A percentile compares a stretch with the other conserved stretches of the same genome.
Evolutionary conservation across 2,329 filamentous ascomycete genomes (phyloP).

Genomic region (Claviceps africana): DNA sequence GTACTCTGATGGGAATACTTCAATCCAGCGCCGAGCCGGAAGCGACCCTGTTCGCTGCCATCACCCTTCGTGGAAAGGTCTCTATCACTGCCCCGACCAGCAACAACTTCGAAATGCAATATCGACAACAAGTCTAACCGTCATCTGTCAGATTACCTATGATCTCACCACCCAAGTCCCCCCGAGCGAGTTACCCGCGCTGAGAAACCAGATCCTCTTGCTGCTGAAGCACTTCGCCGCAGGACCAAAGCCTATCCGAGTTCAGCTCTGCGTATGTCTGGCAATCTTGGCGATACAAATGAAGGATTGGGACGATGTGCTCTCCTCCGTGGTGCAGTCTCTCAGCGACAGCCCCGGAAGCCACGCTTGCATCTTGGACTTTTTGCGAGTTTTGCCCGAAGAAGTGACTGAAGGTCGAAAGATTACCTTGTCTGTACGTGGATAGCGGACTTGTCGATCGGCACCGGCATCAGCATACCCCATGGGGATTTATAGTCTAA

Average conservation of each 20-base stretch:
- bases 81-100: not conserved
- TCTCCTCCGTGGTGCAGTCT: conserved; percentile 64
- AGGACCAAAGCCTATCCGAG: conserved; percentile 71
- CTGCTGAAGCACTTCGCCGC: conserved; percentile 69
- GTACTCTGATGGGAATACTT: conserved; percentile 70
- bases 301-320: conserved; percentile 86
- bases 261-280: conserved; percentile 88
- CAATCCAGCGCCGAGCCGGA: conserved; percentile 70
- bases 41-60: conserved; percentile 88
- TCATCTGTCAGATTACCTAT: conserved; percentile 65
- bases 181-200: conserved; percentile 53
- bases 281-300: conserved; percentile 94
- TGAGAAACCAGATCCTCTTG: conserved; percentile 72
- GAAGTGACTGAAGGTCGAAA: conserved; percentile 99
- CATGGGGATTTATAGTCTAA: conserved; percentile 20
- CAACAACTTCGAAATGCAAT: not conserved
- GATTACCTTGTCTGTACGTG: conserved; percentile 96
- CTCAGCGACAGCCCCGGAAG: conserved; percentile 65
- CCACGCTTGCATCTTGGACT: conserved; percentile 83
- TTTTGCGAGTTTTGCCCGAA: conserved; percentile 90
- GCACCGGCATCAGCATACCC: conserved; percentile 19
- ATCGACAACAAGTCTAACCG: not conserved
- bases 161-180: conserved; percentile 79
- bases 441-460: conserved; percentile 40
- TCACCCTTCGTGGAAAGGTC: conserved; percentile 96